A percentile compares a stretch with the other conserved stretches of the same genome.
phyloP scores from a whole-genome alignment of 805 yeast species.

The Kluyveromyces starmeri region DNA sequence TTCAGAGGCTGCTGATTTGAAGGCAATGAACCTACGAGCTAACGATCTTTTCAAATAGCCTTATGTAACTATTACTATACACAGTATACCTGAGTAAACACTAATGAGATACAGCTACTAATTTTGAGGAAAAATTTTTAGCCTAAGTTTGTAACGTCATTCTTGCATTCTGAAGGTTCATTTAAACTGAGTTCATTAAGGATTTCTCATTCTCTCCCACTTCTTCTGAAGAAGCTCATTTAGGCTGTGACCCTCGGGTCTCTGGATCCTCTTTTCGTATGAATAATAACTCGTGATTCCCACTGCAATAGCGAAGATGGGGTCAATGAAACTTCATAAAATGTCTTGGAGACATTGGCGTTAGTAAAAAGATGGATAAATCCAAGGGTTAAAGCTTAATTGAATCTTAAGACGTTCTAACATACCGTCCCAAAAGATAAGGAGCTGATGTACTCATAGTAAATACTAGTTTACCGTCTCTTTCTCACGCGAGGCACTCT shows the following conservation, averaged over 20 bases:
- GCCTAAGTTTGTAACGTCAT: too few species aligned
- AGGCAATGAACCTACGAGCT: slow-evolving; percentile 1
- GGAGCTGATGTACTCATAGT: slow-evolving; percentile 23
- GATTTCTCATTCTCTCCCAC: slow-evolving; percentile 8
- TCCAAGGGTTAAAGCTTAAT: too few species aligned
- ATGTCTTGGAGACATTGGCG: neutral
- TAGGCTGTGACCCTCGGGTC: slow-evolving; percentile 52
- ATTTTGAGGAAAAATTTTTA: too few species aligned
- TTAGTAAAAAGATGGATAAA: too few species aligned
- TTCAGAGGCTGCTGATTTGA: neutral
- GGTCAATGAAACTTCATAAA: slow-evolving; percentile 44
- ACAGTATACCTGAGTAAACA: too few species aligned
- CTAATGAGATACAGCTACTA: too few species aligned
- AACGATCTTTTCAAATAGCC: slow-evolving; percentile 4
- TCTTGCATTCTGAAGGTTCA: too few species aligned
- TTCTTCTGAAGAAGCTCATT: slow-evolving; percentile 41
- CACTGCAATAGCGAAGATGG: slow-evolving; percentile 50
- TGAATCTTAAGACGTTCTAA: too few species aligned
- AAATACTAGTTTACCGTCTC: too few species aligned
- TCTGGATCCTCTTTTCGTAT: slow-evolving; percentile 49
- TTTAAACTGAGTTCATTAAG: too few species aligned
- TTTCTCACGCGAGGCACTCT: too few species aligned
- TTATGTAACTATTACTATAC: too few species aligned
- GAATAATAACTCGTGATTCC: slow-evolving; percentile 58
- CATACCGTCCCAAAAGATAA: slow-evolving; percentile 38